Base-by-base conservation (phyloP, 192 early-diverging fungal genomes). In the Kappamyces sp. region DNA sequence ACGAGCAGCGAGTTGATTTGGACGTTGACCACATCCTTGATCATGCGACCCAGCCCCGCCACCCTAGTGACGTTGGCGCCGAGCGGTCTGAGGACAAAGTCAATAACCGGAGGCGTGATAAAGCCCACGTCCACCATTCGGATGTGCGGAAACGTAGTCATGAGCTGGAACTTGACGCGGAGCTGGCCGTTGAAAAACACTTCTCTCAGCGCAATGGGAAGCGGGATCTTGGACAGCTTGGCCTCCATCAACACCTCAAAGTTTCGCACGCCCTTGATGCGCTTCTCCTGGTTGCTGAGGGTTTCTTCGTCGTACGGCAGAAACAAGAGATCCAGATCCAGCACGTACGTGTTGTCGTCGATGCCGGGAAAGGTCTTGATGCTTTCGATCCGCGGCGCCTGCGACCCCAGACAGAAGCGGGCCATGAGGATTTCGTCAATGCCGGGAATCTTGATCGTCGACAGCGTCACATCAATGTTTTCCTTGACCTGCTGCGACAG, bases 321-420 rank as follows among this genome's bases (percentile, higher is more conserved):
- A 66, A 93, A 93, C 44, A 84, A 82, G 9, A 91, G 72, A 58
- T 87, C 88, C 89, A 86, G 92, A 74, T 94, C 92, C 91, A 95
- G 93, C 35, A 64, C 62, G n/a, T 68, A 42, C 3, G 54, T 49
- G 49, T 81, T 74, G 35, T 74, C 73, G 23, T 51, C 49, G 3
- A 64, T 66, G 5, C 42, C 35, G 9, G 66, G 58, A 41, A 65
- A 65, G 23, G 65, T 67, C 39, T 68, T 66, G 37, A 81, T 71
- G 41, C 36, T 44, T 39, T 76, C 74, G 12, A 81, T 69, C 3
- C 79, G 53, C 2, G 79, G 79, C 13, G 71, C 69, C 37, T 63
- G 53, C 3, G 72, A 73, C 33, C 79, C 79, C 12, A 77, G 62
- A 2, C 74, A 75, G 57, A 76, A 82, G 0, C 53, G 53, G 2